Conservation (phyloP, 495 filamentous ascomycete genomes). For the Podospora conica region DNA sequence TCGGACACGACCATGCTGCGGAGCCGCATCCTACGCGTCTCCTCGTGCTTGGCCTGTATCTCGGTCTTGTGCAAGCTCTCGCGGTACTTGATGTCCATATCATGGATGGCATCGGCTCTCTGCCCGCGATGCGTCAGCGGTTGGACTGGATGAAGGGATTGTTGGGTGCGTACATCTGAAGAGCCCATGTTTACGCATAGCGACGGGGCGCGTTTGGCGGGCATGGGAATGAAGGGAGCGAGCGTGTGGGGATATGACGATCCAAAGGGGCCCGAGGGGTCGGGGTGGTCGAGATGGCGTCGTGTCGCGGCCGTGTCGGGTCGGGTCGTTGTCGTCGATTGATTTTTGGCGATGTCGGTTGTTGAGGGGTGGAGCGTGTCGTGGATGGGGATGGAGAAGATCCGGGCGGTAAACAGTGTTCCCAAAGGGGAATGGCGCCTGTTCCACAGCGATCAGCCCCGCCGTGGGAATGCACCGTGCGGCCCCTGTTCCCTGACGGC, state of each 20-base stretch:
- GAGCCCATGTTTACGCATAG: constrained; percentile 36
- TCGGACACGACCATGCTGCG: constrained; percentile 62
- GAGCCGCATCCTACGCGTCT: constrained; percentile 55
- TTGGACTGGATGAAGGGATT: not conserved
- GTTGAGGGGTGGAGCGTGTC: not conserved
- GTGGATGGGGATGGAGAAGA: constrained; percentile 9
- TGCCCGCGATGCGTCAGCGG: constrained; percentile 5
- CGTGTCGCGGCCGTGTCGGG: not conserved
- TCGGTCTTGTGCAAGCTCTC: constrained; percentile 50
- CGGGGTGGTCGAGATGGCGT: not conserved
- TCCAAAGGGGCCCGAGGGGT: not conserved
- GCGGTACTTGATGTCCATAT: constrained; percentile 62
- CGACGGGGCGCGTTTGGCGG: constrained; percentile 27
- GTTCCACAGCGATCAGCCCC: not conserved
- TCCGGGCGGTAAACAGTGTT: constrained; percentile 29
- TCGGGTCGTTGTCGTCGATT: constrained; percentile 3
- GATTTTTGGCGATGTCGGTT: not conserved
- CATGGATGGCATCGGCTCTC: constrained; percentile 34
- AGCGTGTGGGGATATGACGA: not conserved
- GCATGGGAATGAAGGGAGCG: constrained; percentile 19
- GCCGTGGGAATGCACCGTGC: not conserved
- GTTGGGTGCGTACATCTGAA: constrained; percentile 31
- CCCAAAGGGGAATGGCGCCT: constrained; percentile 23
- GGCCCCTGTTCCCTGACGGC: not conserved
- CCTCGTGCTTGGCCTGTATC: constrained; percentile 61